Conservation (phyloP, 768 basidiomycete genomes). For the Boletus bicolor region DNA sequence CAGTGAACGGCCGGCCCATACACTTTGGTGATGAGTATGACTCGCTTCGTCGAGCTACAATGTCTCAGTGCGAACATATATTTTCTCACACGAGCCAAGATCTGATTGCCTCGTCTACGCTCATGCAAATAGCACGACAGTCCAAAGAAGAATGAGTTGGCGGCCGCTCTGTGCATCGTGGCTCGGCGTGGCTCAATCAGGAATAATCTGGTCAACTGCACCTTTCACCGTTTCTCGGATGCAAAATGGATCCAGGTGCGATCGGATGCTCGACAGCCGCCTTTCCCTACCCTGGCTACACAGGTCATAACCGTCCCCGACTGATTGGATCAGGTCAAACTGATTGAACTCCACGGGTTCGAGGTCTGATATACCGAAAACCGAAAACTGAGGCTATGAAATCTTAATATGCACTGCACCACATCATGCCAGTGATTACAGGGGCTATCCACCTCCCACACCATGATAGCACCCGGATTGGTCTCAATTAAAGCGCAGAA, state of each 20-base stretch:
- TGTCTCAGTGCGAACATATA: background rate
- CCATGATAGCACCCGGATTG: background rate
- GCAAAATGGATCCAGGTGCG: background rate
- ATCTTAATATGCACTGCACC: conserved; percentile 1
- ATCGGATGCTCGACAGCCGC: background rate
- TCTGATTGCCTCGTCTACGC: background rate
- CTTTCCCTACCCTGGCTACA: background rate
- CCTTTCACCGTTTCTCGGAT: background rate
- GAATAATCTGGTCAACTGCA: background rate
- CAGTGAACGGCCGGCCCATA: background rate
- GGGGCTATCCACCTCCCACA: background rate
- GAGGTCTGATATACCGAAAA: conserved; percentile 1
- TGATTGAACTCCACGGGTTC: conserved; percentile 11
- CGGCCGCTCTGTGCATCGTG: background rate
- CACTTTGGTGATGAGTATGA: background rate
- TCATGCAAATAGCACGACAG: background rate
- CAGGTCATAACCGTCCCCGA: background rate
- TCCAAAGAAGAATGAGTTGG: background rate
- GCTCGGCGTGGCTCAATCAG: background rate
- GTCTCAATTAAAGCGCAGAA: background rate
- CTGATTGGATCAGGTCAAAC: conserved; percentile 16
- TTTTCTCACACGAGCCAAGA: background rate
- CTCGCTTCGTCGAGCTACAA: background rate
- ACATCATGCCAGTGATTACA: conserved; percentile 7
- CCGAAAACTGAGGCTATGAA: conserved; percentile 4